Conservation (phyloP, 805 yeast species). For the Candida nonsorbophila region DNA sequence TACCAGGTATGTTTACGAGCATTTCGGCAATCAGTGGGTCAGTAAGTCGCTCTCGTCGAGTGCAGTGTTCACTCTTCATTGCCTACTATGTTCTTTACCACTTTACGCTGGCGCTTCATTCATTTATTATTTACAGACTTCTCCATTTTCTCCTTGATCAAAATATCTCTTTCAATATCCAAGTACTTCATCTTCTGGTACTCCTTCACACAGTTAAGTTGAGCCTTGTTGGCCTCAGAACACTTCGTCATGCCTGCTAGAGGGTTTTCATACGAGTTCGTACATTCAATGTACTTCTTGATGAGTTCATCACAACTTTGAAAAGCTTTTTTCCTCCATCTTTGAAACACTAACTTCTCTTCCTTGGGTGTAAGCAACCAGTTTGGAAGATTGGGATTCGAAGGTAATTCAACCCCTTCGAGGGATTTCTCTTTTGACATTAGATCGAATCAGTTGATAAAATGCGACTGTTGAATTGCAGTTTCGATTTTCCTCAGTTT, state of each 20-base stretch:
- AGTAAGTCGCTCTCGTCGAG: no score
- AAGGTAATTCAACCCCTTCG: slow-evolving; percentile 33
- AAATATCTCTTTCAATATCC: slow-evolving; percentile 63
- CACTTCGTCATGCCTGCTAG: slow-evolving; percentile 66
- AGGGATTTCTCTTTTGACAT: slow-evolving; percentile 22
- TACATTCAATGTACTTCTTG: slow-evolving; percentile 63
- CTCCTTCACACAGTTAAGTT: slow-evolving; percentile 58
- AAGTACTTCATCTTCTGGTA: slow-evolving; percentile 60
- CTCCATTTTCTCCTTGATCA: slow-evolving; percentile 50
- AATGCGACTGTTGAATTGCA: no score
- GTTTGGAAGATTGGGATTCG: slow-evolving; percentile 51
- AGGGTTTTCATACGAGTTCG: slow-evolving; percentile 50
- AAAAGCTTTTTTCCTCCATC: slow-evolving; percentile 66
- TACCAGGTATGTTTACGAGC: no score
- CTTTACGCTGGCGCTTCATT: no score
- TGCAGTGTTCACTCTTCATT: no score
- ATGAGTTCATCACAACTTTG: slow-evolving; percentile 64
- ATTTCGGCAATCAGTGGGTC: no score
- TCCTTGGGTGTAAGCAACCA: slow-evolving; percentile 78
- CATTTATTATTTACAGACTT: slow-evolving; percentile 3
- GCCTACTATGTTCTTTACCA: no score
- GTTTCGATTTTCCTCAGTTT: no score
- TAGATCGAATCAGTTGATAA: background rate
- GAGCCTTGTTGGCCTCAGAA: slow-evolving; percentile 48
- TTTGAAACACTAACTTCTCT: slow-evolving; percentile 65